phyloP scores from a whole-genome alignment of 257 asterid species.

The Cynanchum wilfordii region DNA sequence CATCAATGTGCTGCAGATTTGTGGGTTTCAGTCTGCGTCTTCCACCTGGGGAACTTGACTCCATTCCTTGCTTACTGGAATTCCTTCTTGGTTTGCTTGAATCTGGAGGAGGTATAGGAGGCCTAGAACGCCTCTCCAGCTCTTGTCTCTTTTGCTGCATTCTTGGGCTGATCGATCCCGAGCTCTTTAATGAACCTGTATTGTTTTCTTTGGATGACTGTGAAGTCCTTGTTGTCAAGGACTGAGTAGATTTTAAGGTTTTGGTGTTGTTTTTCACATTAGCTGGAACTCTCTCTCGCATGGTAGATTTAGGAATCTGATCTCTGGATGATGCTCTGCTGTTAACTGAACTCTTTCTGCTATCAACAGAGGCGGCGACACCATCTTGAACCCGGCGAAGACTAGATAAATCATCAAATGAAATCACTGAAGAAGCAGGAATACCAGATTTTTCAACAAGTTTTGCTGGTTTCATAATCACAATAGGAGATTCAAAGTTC shows the following conservation, averaged over 20 bases:
- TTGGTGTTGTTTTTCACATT: conserved; percentile 34
- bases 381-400: conserved; percentile 34
- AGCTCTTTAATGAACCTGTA: conserved; percentile 36
- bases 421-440: conserved; percentile 55
- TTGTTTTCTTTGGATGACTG: conserved; percentile 45
- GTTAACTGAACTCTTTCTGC: conserved; percentile 31
- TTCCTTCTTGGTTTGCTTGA: conserved; percentile 50
- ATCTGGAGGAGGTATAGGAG: conserved; percentile 64
- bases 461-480: conserved; percentile 88
- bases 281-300: conserved; percentile 32
- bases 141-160: conserved; percentile 63
- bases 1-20: conserved; percentile 36
- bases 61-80: conserved; percentile 50
- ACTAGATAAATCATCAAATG: conserved; percentile 41
- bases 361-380: conserved; percentile 18
- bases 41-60: conserved; percentile 68
- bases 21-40: conserved; percentile 50
- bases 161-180: conserved; percentile 73
- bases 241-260: conserved; percentile 32
- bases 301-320: conserved; percentile 26
- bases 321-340: conserved; percentile 34
- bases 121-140: conserved; percentile 58
- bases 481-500: conserved; percentile 64
- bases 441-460: conserved; percentile 56
- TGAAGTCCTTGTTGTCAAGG: conserved; percentile 40